Evolutionary conservation across 1,284 basidiomycete genomes (phyloP), one percentile per base, ranked within the genome.

Genomic region (Pterulicium gracile): DNA sequence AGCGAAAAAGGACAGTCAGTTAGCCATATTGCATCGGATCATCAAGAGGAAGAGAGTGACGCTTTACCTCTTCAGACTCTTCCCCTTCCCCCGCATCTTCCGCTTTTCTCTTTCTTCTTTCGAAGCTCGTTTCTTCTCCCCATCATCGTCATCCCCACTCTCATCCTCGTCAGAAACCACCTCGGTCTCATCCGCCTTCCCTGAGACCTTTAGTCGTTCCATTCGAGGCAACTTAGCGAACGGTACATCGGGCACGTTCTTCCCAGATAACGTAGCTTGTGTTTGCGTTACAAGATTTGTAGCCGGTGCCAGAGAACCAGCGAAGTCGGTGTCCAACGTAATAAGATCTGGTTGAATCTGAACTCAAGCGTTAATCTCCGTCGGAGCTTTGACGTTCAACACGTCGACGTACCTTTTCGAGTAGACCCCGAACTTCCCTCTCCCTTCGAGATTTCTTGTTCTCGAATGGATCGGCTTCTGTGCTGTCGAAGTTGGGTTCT

Each of bases 391-490:
- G n/a, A n/a, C n/a, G n/a, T n/a, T n/a, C n/a, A n/a, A n/a, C n/a
- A n/a, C n/a, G 24, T 40, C 4, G 4, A 47, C 63, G 12, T 35
- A 83, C 83, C 74, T 98, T 98, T 64, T 98, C 95, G 54, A 98
- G 66, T 24, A 98, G 73, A 35, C 72, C 74, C 59, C 88, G 84
- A 52, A 98, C 92, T 63, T 99, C 96, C 51, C 90, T 74, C 69
- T 98, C 96, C 44, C 89, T 72, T 48, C 92, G 66, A 14, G 85
- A 74, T 50, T 79, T 82, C 64, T 79, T 83, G 55, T 83, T 81
- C 64, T 98, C 94, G 68, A 86, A 98, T 2, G 95, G 92, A 76
- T 98, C 94, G 0, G 90, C 87, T 65, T 98, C 95, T 18, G 73
- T 66, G 49, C 87, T 88, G 63, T 98, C 95, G 60, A 94, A 97